Conservation (phyloP, 78 protist genomes). For the Cavenderia fasciculata region DNA sequence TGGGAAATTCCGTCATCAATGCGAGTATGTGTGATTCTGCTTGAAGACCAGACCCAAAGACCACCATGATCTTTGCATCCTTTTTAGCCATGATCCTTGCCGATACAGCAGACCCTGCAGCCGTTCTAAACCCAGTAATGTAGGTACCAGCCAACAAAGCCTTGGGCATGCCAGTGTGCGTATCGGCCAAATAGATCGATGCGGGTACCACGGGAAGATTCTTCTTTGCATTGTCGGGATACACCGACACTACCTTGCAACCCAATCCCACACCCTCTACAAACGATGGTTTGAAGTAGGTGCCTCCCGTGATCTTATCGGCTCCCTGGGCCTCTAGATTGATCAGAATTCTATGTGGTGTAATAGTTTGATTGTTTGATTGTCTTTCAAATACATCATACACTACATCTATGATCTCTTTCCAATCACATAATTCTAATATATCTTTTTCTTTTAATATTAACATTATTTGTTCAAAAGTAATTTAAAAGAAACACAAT, state of each 20-base stretch:
- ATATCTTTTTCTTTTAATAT: constrained; percentile 30
- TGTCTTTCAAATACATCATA: constrained; percentile 21
- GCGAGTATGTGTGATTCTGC: constrained; percentile 47
- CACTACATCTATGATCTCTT: constrained; percentile 31
- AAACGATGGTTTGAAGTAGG: constrained; percentile 40
- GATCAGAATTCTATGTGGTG: constrained; percentile 29
- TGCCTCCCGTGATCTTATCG: neutral
- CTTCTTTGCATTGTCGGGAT: neutral
- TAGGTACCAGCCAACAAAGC: constrained; percentile 52
- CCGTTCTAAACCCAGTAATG: constrained; percentile 65
- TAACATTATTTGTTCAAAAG: no score
- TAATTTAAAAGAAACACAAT: no score
- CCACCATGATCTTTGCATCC: neutral
- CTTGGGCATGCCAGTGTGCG: constrained; percentile 4
- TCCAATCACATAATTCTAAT: neutral
- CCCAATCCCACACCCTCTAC: constrained; percentile 18
- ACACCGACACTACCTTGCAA: constrained; percentile 10
- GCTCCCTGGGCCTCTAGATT: neutral
- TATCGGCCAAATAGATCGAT: constrained; percentile 32
- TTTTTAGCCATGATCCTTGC: constrained; percentile 1
- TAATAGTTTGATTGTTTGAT: neutral
- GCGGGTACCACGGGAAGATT: constrained; percentile 62
- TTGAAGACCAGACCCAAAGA: constrained; percentile 71
- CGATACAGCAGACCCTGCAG: constrained; percentile 66
- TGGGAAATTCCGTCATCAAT: neutral